These are phyloP conservation scores for Dictyostelium firmibasis DNA, from an alignment of 78 protist genomes.

Conservation along the genomic window DNA sequence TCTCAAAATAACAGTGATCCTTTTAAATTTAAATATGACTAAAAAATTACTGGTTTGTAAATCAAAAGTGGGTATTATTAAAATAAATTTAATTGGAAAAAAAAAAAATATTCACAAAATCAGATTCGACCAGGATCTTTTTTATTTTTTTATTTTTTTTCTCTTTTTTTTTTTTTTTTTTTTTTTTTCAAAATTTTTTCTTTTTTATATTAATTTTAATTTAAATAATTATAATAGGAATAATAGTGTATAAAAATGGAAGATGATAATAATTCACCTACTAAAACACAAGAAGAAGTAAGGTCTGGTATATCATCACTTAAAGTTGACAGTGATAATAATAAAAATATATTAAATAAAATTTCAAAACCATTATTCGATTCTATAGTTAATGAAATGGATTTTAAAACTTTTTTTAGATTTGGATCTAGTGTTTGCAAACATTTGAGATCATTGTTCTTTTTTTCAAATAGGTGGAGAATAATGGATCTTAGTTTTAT, in stretches of 20 bases:
- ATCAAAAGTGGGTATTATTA: too few species aligned
- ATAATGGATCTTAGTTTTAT: not conserved
- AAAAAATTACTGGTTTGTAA: not conserved
- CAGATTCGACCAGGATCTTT: too few species aligned
- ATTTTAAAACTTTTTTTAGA: not conserved
- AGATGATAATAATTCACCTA: not conserved
- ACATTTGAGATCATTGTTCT: not conserved
- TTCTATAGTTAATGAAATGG: not conserved
- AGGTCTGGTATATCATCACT: not conserved
- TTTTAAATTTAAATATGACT: not conserved
- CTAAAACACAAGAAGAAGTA: not conserved
- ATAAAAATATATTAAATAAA: not conserved
- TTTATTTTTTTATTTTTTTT: too few species aligned
- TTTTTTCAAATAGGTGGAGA: not conserved
- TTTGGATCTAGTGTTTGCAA: constrained; percentile 1
- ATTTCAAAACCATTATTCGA: not conserved
- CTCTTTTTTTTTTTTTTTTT: too few species aligned
- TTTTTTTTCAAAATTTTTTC: too few species aligned
- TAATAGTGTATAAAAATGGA: not conserved
- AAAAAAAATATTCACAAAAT: too few species aligned
- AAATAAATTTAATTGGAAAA: too few species aligned
- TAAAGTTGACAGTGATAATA: not conserved
- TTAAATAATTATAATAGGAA: too few species aligned
- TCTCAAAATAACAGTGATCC: not conserved
- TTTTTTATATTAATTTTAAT: too few species aligned